Conservation (phyloP, 768 basidiomycete genomes). For the Phylloporus rhodoxanthus region DNA sequence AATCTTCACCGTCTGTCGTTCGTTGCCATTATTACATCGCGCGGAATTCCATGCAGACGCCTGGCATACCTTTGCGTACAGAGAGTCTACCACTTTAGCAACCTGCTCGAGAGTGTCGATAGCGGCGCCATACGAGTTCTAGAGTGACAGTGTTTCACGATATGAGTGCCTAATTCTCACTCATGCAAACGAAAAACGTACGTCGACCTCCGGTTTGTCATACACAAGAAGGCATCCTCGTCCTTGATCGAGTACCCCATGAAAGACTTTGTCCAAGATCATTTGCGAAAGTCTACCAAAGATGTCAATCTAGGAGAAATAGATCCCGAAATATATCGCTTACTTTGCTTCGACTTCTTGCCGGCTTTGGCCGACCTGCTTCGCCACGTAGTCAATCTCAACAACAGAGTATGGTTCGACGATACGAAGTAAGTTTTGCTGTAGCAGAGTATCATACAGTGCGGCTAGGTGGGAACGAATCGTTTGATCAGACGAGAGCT, state of each 20-base stretch:
- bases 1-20: conserved; percentile 39
- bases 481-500: conserved; percentile 91
- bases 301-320: conserved; percentile 1
- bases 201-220: conserved; percentile 80
- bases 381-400: conserved; percentile 85
- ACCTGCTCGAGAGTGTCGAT: conserved; percentile 88
- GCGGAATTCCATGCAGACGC: neutral
- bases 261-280: conserved; percentile 93
- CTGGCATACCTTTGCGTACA: conserved; percentile 72
- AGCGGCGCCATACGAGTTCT: conserved; percentile 86
- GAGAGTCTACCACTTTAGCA: conserved; percentile 86
- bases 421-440: conserved; percentile 91
- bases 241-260: conserved; percentile 96
- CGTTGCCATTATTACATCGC: neutral
- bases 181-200: conserved; percentile 36
- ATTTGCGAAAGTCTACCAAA: conserved; percentile 81
- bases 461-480: conserved; percentile 92
- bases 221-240: conserved; percentile 89
- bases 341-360: conserved; percentile 91
- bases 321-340: conserved; percentile 20
- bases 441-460: conserved; percentile 91
- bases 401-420: conserved; percentile 95
- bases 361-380: conserved; percentile 78
- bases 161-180: conserved; percentile 1
- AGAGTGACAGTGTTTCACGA: conserved; percentile 1